phyloP scores from a whole-genome alignment of 2,329 filamentous ascomycete genomes.

The Phoma sp. region DNA sequence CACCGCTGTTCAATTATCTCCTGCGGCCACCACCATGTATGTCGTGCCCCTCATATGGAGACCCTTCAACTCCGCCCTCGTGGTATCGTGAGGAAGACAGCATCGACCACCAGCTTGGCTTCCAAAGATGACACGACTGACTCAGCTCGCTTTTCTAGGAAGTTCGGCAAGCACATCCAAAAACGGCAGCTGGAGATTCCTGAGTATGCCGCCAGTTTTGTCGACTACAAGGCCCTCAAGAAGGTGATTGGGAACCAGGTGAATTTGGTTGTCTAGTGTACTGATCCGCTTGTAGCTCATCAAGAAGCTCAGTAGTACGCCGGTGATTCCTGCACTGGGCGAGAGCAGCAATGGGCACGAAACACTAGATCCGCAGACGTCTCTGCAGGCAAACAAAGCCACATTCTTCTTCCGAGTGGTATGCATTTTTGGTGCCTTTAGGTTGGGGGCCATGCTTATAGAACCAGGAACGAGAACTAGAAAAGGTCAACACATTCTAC shows the following conservation, averaged over 20 bases:
- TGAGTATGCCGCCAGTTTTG: constrained; percentile 98
- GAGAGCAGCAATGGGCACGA: constrained; percentile 58
- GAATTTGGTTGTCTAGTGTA: constrained; percentile 5
- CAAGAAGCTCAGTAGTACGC: constrained; percentile 94
- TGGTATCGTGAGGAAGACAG: constrained; percentile 41
- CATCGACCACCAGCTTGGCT: constrained; percentile 45
- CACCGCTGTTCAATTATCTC: constrained; percentile 23
- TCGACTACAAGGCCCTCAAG: constrained; percentile 99
- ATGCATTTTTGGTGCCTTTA: constrained; percentile 45
- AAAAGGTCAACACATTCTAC: constrained; percentile 98
- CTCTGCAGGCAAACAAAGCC: constrained; percentile 94
- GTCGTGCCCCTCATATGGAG: constrained; percentile 46
- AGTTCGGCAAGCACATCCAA: constrained; percentile 99
- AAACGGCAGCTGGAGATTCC: constrained; percentile 98
- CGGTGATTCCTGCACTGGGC: constrained; percentile 79
- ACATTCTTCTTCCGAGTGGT: constrained; percentile 99
- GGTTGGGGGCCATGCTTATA: constrained; percentile 2
- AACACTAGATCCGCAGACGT: constrained; percentile 77
- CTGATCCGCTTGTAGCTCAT: constrained; percentile 73
- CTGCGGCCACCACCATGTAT: constrained; percentile 46
- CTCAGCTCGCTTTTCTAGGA: constrained; percentile 68
- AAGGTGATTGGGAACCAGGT: constrained; percentile 69
- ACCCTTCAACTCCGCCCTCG: constrained; percentile 38
- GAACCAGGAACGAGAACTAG: constrained; percentile 87
- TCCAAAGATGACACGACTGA: constrained; percentile 50